Percentiles rank a stretch among this genome's conserved stretches.
phyloP scores from a whole-genome alignment of 345 rosid genomes.

The Brassica cretica region DNA sequence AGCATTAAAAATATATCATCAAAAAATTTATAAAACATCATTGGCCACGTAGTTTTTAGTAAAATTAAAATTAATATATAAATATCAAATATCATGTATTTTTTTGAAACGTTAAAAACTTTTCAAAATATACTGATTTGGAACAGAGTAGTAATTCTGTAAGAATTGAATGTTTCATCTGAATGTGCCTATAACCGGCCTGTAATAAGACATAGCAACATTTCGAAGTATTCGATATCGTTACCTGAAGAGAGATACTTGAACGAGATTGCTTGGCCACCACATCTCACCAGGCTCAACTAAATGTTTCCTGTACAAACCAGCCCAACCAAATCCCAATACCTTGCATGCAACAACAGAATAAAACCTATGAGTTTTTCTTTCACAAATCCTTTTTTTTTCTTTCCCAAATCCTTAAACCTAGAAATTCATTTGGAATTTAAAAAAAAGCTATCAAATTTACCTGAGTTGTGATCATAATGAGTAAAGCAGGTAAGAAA shows the following conservation, averaged over 20 bases:
- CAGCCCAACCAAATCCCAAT: conserved; percentile 90
- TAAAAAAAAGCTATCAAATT: not conserved
- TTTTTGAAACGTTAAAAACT: no score
- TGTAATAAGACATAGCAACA: not conserved
- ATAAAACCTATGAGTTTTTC: not conserved
- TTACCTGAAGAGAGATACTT: conserved; percentile 78
- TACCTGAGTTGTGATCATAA: conserved; percentile 88
- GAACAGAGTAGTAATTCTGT: no score
- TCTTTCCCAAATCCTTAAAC: not conserved
- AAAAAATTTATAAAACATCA: no score
- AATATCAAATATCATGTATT: no score
- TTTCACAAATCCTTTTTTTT: not conserved
- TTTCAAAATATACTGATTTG: no score
- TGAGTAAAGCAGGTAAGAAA: conserved; percentile 62
- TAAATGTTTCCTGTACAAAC: conserved; percentile 61
- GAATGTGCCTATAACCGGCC: not conserved
- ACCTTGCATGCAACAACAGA: conserved; percentile 57
- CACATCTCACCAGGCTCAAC: conserved; percentile 88
- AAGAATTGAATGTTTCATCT: not conserved
- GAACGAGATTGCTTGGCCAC: conserved; percentile 77
- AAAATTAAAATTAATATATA: no score
- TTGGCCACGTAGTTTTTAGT: no score
- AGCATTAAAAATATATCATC: no score
- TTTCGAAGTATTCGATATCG: not conserved
- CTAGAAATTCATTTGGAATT: not conserved